phyloP scores from a whole-genome alignment of 208 protist genomes.

The Crithidia fasciculata region DNA sequence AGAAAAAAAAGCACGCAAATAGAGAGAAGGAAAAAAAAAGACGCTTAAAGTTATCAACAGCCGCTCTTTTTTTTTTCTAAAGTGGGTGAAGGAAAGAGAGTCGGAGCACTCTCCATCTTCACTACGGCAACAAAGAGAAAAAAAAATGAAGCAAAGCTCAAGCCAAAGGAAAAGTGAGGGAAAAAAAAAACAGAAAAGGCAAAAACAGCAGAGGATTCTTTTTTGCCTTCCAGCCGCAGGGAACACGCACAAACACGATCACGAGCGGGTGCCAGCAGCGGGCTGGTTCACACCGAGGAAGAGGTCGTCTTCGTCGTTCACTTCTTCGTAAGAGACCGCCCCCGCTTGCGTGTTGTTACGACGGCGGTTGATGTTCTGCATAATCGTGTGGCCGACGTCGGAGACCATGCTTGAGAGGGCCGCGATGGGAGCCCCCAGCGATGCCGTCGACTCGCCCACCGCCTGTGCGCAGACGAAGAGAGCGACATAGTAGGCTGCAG shows the following conservation, averaged over 20 bases:
- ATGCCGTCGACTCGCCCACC: constrained; percentile 58
- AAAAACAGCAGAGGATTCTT: no score
- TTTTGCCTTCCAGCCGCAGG: no score
- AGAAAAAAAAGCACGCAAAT: background rate
- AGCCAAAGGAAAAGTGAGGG: no score
- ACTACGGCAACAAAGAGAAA: no score
- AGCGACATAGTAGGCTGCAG: constrained; percentile 57
- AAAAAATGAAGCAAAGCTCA: no score
- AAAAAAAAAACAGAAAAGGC: no score
- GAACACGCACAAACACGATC: no score
- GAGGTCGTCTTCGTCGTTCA: constrained; percentile 24
- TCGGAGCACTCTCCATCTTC: no score
- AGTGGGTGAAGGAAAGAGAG: background rate
- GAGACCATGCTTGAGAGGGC: constrained; percentile 14
- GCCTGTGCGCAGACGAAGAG: constrained; percentile 54
- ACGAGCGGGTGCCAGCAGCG: constrained; percentile 13
- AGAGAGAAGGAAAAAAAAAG: background rate
- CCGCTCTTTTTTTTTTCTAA: no score
- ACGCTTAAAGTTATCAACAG: background rate
- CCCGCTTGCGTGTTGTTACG: constrained; percentile 30
- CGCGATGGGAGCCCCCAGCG: constrained; percentile 48
- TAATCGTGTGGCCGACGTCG: constrained; percentile 29
- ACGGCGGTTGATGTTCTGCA: constrained; percentile 32
- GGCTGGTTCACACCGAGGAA: constrained; percentile 33
- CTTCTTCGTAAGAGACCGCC: constrained; percentile 27